phyloP scores from a whole-genome alignment of 345 rosid genomes.

The Theobroma cacao region DNA sequence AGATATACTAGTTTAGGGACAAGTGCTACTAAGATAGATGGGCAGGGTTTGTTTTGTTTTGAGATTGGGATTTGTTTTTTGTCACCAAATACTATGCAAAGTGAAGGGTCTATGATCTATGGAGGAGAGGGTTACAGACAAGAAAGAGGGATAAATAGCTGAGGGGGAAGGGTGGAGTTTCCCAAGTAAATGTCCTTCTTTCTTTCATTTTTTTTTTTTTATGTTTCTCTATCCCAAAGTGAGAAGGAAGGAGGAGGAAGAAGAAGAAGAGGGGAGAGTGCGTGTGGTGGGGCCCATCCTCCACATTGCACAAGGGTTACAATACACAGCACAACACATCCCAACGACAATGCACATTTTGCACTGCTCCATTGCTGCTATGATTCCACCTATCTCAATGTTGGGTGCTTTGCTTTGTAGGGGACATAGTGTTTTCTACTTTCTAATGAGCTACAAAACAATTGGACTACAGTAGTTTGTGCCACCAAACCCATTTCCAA shows the following conservation, averaged over 20 bases:
- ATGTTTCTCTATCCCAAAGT: neutral
- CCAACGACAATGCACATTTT: neutral
- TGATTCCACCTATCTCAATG: slow-evolving; percentile 18
- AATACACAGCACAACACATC: neutral
- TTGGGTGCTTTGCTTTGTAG: slow-evolving; percentile 10
- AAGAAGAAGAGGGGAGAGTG: slow-evolving; percentile 14
- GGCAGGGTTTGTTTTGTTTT: slow-evolving; percentile 29
- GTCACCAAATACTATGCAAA: slow-evolving; percentile 12
- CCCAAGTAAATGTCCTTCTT: slow-evolving; percentile 33
- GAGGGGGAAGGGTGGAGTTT: slow-evolving; percentile 5
- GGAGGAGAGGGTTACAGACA: slow-evolving; percentile 11
- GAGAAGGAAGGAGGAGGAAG: neutral
- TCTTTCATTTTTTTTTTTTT: too few species aligned
- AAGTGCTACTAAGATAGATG: slow-evolving; percentile 21
- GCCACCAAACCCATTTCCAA: neutral
- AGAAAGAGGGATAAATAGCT: slow-evolving; percentile 8
- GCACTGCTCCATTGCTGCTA: slow-evolving; percentile 25
- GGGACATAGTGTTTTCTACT: neutral
- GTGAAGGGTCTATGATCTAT: neutral
- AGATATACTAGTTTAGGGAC: slow-evolving; percentile 16
- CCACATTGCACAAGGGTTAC: neutral
- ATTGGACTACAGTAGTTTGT: neutral
- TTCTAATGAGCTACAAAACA: neutral
- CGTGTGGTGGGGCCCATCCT: slow-evolving; percentile 43
- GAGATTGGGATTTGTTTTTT: slow-evolving; percentile 31